Evolutionary conservation across 768 basidiomycete species (phyloP).

Genomic region (Russula virescens): DNA sequence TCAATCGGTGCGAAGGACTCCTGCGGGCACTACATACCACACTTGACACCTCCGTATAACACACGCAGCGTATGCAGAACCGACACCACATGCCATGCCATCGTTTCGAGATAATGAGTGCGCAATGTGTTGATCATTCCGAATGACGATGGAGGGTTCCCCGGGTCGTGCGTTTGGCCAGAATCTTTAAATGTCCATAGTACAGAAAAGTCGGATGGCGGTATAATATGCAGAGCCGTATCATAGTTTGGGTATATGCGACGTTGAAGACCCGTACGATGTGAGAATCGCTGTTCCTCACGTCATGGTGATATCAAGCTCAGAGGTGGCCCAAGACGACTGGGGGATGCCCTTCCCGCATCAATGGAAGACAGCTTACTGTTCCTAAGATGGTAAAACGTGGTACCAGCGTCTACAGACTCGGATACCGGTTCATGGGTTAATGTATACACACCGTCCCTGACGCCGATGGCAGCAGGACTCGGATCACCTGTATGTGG

Average conservation of each 20-base stretch:
- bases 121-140: constrained; percentile 49
- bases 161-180: constrained; percentile 75
- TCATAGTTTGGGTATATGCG: constrained; percentile 4
- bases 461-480: constrained; percentile 36
- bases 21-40: constrained; percentile 36
- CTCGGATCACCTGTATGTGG: constrained; percentile 50
- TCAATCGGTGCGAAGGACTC: not conserved
- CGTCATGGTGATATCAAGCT: constrained; percentile 51
- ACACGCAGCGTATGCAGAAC: constrained; percentile 77
- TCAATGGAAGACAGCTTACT: constrained; percentile 36
- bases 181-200: constrained; percentile 70
- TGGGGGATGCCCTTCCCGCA: constrained; percentile 11
- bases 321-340: constrained; percentile 25
- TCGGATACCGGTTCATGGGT: constrained; percentile 47
- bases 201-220: constrained; percentile 51
- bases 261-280: constrained; percentile 39
- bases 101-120: constrained; percentile 78
- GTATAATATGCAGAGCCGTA: constrained; percentile 36
- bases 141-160: constrained; percentile 58
- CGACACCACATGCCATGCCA: constrained; percentile 89
- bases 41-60: constrained; percentile 37
- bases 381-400: constrained; percentile 44
- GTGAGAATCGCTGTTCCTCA: constrained; percentile 50
- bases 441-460: constrained; percentile 36
- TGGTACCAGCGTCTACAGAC: constrained; percentile 31